A percentile compares a stretch with the other conserved stretches of the same genome.
These are phyloP conservation scores for Sungouiella thailandica DNA, from an alignment of 805 yeast genomes.

Conservation along the genomic window DNA sequence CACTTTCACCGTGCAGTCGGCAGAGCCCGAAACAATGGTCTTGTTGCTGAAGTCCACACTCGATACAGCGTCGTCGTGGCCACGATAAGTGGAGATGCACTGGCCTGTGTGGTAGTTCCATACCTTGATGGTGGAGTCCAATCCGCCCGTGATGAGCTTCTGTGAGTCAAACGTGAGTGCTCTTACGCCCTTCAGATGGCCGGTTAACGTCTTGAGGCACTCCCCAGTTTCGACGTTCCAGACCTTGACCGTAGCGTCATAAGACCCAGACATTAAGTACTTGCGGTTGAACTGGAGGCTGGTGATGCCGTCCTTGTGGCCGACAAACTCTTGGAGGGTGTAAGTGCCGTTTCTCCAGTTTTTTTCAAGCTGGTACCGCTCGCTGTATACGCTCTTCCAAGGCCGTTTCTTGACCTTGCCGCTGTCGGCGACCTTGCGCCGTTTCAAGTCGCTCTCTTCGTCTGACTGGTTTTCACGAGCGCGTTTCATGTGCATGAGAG, in stretches of 20 bases:
- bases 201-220: conserved; percentile 68
- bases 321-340: conserved; percentile 58
- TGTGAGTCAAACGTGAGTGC: conserved; percentile 82
- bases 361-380: conserved; percentile 83
- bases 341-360: conserved; percentile 90
- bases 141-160: conserved; percentile 86
- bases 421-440: conserved; percentile 3
- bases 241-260: conserved; percentile 84
- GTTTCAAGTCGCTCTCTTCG: conserved; percentile 5
- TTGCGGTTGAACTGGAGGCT: conserved; percentile 78
- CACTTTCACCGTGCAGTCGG: conserved; percentile 86
- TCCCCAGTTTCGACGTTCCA: conserved; percentile 87
- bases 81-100: conserved; percentile 89
- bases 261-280: conserved; percentile 83
- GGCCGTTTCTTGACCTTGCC: conserved; percentile 49
- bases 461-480: conserved; percentile 43
- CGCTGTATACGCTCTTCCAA: conserved; percentile 93
- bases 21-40: conserved; percentile 87
- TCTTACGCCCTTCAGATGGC: conserved; percentile 87
- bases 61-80: conserved; percentile 82
- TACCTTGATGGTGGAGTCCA: conserved; percentile 86
- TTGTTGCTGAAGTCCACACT: conserved; percentile 78
- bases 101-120: conserved; percentile 96
- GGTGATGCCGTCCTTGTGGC: conserved; percentile 86
- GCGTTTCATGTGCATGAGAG: conserved; percentile 83